These are phyloP conservation scores for Alternaria sp. DNA, from an alignment of 2,329 filamentous ascomycete genomes.

Conservation along the genomic window DNA sequence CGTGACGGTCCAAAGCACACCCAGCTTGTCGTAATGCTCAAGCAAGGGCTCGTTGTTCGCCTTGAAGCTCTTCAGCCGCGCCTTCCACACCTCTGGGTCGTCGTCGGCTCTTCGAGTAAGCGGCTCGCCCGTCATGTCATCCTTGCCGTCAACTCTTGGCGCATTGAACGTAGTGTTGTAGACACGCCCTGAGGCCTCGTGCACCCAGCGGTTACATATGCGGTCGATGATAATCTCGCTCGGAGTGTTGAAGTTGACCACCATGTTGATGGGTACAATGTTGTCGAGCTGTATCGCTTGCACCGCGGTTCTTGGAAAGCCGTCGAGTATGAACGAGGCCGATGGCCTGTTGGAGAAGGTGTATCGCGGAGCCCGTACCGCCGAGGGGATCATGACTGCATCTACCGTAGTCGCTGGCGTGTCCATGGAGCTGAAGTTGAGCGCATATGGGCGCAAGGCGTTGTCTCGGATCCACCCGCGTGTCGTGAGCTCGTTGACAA, in stretches of 20 bases:
- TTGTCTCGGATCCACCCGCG: conserved; percentile 78
- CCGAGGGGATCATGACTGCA: conserved; percentile 55
- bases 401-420: conserved; percentile 49
- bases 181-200: conserved; percentile 86
- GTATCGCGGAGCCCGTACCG: conserved; percentile 51
- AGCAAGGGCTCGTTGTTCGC: conserved; percentile 86
- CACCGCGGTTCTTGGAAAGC: conserved; percentile 85
- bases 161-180: conserved; percentile 96
- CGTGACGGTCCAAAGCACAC: conserved; percentile 84
- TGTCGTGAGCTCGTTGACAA: conserved; percentile 84
- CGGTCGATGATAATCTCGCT: conserved; percentile 85
- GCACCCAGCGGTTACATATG: conserved; percentile 92
- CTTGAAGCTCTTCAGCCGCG: conserved; percentile 81
- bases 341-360: conserved; percentile 71
- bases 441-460: conserved; percentile 57
- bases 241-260: conserved; percentile 85
- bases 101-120: conserved; percentile 87
- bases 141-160: conserved; percentile 78
- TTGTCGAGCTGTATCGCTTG: conserved; percentile 81
- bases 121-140: conserved; percentile 90
- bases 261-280: conserved; percentile 93
- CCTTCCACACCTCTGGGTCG: conserved; percentile 82
- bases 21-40: conserved; percentile 85
- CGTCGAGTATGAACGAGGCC: conserved; percentile 93
- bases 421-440: conserved; percentile 52